A percentile compares a stretch with the other conserved stretches of the same genome.
phyloP scores from a whole-genome alignment of 805 yeast genomes.

The Metschnikowia noctiluminum region DNA sequence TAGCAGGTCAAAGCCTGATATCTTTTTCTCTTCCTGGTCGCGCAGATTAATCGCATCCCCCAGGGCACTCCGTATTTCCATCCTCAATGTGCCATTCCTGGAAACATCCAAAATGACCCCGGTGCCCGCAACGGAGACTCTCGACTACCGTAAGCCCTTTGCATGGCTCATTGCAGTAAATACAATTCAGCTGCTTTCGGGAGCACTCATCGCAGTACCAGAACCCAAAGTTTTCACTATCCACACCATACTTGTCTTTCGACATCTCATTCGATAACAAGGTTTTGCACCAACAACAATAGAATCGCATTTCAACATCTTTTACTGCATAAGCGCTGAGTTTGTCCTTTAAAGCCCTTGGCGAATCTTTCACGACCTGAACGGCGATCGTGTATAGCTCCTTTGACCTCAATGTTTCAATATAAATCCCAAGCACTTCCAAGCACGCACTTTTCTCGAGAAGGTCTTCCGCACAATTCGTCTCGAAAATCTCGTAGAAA shows the following conservation, averaged over 20 bases:
- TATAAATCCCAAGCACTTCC: slow-evolving; percentile 55
- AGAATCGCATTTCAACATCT: slow-evolving; percentile 42
- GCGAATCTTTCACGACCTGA: slow-evolving; percentile 46
- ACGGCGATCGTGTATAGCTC: slow-evolving; percentile 58
- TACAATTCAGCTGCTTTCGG: slow-evolving; percentile 61
- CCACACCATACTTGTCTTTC: slow-evolving; percentile 32
- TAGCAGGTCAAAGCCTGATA: slow-evolving; percentile 9
- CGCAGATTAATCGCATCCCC: slow-evolving; percentile 47
- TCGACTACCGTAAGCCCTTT: slow-evolving; percentile 62
- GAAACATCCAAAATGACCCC: slow-evolving; percentile 80
- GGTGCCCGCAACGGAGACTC: slow-evolving; percentile 75
- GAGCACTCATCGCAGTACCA: slow-evolving; percentile 85
- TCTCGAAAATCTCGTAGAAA: slow-evolving; percentile 37
- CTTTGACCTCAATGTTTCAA: slow-evolving; percentile 49
- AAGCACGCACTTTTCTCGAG: slow-evolving; percentile 35
- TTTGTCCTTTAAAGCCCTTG: slow-evolving; percentile 25
- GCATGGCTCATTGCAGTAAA: slow-evolving; percentile 73
- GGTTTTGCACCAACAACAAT: slow-evolving; percentile 59
- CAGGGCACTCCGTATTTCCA: slow-evolving; percentile 71
- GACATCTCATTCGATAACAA: slow-evolving; percentile 58
- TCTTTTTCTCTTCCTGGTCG: too few relatives aligned
- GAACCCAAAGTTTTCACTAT: slow-evolving; percentile 49
- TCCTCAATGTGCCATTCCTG: slow-evolving; percentile 71
- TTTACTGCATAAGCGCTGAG: slow-evolving; percentile 31
- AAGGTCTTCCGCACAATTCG: slow-evolving; percentile 5